phyloP scores from a whole-genome alignment of 2,329 filamentous ascomycete genomes.

The Calonectria naviculata region DNA sequence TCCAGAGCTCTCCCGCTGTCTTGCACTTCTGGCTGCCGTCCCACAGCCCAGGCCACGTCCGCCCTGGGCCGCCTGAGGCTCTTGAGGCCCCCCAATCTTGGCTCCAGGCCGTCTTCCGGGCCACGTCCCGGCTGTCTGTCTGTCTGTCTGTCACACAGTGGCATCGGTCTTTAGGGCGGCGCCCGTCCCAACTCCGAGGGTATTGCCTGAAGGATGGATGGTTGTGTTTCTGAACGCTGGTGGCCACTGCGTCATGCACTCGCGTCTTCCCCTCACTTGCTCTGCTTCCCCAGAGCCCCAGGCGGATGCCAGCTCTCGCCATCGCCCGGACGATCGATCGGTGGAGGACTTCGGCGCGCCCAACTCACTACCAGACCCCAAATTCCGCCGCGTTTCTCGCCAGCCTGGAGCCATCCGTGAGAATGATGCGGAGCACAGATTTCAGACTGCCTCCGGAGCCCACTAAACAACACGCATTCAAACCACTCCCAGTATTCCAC shows the following conservation, averaged over 20 bases:
- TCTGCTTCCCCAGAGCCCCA: background rate
- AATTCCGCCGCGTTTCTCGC: background rate
- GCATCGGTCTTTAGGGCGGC: constrained; percentile 9
- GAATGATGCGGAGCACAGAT: background rate
- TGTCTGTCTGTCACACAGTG: constrained; percentile 4
- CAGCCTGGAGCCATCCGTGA: background rate
- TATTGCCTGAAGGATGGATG: background rate
- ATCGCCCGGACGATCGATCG: background rate
- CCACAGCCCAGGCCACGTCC: background rate
- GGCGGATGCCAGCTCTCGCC: background rate
- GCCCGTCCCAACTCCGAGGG: constrained; percentile 1
- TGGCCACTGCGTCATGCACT: background rate
- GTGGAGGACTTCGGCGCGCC: background rate
- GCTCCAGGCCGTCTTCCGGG: background rate
- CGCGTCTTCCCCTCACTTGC: background rate
- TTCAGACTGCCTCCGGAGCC: background rate
- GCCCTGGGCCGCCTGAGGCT: constrained; percentile 1
- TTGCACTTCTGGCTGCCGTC: background rate
- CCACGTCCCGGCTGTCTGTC: background rate
- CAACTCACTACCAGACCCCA: background rate
- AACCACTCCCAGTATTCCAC: background rate
- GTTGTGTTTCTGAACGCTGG: background rate
- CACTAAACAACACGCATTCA: background rate
- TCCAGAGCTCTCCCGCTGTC: background rate
- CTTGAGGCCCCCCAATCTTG: constrained; percentile 1